A percentile compares a stretch with the other conserved stretches of the same genome.
phyloP scores from a whole-genome alignment of 1,284 basidiomycete species.

The Tilletia indica region DNA sequence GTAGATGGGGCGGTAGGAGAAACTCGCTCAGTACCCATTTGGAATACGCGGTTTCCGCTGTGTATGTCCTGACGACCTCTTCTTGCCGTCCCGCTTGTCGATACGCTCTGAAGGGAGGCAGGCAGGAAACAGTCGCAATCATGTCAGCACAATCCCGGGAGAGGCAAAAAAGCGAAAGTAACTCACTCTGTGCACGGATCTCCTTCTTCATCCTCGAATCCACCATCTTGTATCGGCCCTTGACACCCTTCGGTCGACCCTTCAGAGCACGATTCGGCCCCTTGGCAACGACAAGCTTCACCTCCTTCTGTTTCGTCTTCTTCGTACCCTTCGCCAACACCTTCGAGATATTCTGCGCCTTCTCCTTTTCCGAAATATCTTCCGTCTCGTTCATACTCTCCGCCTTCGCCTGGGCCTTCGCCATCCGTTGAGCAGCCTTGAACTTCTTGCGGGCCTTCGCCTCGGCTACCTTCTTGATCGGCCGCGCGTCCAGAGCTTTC shows the following conservation, averaged over 20 bases:
- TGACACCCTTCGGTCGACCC: constrained; percentile 92
- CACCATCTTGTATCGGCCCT: constrained; percentile 63
- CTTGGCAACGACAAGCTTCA: constrained; percentile 87
- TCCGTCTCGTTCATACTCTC: constrained; percentile 87
- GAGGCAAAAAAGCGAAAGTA: background rate
- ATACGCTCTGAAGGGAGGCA: constrained; percentile 27
- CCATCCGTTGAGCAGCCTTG: constrained; percentile 77
- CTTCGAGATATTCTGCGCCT: constrained; percentile 88
- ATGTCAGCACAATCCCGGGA: background rate
- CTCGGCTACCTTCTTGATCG: constrained; percentile 98
- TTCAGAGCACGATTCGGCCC: constrained; percentile 84
- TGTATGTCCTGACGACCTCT: constrained; percentile 32
- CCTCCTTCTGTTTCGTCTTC: constrained; percentile 67
- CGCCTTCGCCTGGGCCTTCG: constrained; percentile 93
- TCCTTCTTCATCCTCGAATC: constrained; percentile 55
- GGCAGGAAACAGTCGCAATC: background rate
- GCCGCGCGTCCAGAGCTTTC: constrained; percentile 85
- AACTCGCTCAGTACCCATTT: constrained; percentile 37
- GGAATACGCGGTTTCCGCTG: constrained; percentile 32
- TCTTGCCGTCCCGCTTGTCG: constrained; percentile 52
- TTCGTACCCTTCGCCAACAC: constrained; percentile 71
- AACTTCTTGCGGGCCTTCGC: constrained; percentile 97
- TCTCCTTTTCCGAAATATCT: constrained; percentile 76
- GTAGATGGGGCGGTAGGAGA: background rate
- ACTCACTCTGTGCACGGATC: constrained; percentile 42